These are phyloP conservation scores for Cymbidium sinense DNA, from an alignment of 106 monocot genomes.

Conservation along the genomic window DNA sequence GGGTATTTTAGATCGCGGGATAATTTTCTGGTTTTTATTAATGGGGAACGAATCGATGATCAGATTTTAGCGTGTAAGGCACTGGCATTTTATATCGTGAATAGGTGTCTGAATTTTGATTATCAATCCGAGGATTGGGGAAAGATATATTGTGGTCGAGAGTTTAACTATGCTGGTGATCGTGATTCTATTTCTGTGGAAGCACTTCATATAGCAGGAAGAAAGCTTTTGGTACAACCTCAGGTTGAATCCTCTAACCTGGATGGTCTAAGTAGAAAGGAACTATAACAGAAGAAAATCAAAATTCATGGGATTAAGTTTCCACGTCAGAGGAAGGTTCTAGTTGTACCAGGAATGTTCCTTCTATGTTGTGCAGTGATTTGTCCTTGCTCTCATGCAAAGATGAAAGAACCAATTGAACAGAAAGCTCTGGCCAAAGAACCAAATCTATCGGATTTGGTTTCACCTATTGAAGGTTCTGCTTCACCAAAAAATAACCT, in stretches of 20 bases:
- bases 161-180: not conserved
- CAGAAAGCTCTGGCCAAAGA: slow-evolving; percentile 17
- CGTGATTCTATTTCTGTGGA: slow-evolving; percentile 3
- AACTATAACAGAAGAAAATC: too few relatives aligned
- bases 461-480: slow-evolving; percentile 32
- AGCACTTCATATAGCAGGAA: slow-evolving; percentile 3
- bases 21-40: too few relatives aligned
- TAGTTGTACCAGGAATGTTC: too few relatives aligned
- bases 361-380: too few relatives aligned
- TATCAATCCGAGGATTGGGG: slow-evolving; percentile 14
- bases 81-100: slow-evolving; percentile 22
- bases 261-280: too few relatives aligned
- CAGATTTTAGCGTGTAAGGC: slow-evolving; percentile 21
- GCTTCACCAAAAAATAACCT: too few relatives aligned
- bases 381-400: too few relatives aligned
- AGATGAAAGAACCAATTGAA: slow-evolving; percentile 18
- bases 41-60: slow-evolving; percentile 24
- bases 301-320: too few relatives aligned
- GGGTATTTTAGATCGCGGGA: not conserved
- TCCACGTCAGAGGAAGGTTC: too few relatives aligned
- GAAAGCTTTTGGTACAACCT: too few relatives aligned
- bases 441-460: slow-evolving; percentile 26
- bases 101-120: too few relatives aligned
- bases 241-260: too few relatives aligned
- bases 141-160: slow-evolving; percentile 17